Conservation (phyloP, 352 stramenopile genomes). For the Pythium diclinum region DNA sequence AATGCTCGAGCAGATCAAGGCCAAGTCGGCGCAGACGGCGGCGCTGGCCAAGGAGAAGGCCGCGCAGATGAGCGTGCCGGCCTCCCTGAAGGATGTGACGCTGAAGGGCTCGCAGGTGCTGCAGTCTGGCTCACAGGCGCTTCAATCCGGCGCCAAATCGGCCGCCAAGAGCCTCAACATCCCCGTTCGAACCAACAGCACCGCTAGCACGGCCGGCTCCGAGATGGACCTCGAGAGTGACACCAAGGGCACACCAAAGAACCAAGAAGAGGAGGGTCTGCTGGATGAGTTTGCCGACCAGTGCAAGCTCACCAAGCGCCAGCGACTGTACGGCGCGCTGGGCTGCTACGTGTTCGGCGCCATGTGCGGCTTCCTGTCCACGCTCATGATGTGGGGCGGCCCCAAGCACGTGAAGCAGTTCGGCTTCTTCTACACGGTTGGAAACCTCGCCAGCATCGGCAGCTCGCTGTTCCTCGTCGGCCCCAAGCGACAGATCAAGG, state of each 20-base stretch:
- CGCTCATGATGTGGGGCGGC: slow-evolving; percentile 77
- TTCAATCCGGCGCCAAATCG: slow-evolving; percentile 54
- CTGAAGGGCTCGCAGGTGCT: slow-evolving; percentile 46
- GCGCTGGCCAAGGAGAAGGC: slow-evolving; percentile 53
- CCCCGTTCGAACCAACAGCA: slow-evolving; percentile 34
- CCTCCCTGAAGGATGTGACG: slow-evolving; percentile 41
- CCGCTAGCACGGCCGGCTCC: slow-evolving; percentile 29
- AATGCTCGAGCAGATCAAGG: slow-evolving; percentile 64
- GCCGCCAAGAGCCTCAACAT: slow-evolving; percentile 52
- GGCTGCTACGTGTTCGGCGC: slow-evolving; percentile 71
- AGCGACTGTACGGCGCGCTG: slow-evolving; percentile 70
- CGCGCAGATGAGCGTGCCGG: slow-evolving; percentile 42
- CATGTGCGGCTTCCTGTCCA: slow-evolving; percentile 74
- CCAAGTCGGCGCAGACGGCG: slow-evolving; percentile 56
- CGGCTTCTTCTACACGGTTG: slow-evolving; percentile 84
- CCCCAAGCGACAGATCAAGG: slow-evolving; percentile 60
- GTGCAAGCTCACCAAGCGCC: slow-evolving; percentile 76
- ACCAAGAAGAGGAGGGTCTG: slow-evolving; percentile 70
- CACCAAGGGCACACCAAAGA: slow-evolving; percentile 34
- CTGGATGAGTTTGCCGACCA: slow-evolving; percentile 66
- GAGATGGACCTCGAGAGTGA: slow-evolving; percentile 44
- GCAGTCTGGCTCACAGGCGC: slow-evolving; percentile 18
- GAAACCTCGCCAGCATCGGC: slow-evolving; percentile 76
- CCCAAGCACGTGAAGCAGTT: slow-evolving; percentile 82
- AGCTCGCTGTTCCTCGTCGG: slow-evolving; percentile 80